Conservation (phyloP, 2,329 filamentous ascomycete species). For the Pseudomassariella vexata region DNA sequence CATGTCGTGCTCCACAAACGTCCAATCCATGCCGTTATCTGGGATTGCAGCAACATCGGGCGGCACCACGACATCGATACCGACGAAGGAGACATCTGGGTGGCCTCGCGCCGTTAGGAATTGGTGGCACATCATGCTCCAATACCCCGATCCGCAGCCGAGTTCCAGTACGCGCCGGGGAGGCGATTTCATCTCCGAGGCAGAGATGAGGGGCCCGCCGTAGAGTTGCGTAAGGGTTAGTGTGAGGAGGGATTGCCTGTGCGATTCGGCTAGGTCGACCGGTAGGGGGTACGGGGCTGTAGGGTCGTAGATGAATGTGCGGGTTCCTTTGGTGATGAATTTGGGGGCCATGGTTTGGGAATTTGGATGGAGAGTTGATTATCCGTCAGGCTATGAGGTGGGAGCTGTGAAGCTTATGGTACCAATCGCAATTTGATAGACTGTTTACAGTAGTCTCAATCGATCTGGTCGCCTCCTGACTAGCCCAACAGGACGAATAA, state of each 20-base stretch:
- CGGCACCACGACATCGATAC: constrained; percentile 22
- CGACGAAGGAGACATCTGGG: constrained; percentile 17
- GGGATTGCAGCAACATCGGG: no score
- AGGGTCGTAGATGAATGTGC: constrained; percentile 1
- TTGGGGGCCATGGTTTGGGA: no score
- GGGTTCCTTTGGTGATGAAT: no score
- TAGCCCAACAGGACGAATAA: no score
- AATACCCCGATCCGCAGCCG: constrained; percentile 57
- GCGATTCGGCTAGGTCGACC: constrained; percentile 57
- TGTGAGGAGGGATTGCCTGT: constrained; percentile 56
- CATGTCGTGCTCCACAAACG: constrained; percentile 58
- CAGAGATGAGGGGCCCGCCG: constrained; percentile 36
- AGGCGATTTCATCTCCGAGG: constrained; percentile 25
- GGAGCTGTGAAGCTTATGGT: no score
- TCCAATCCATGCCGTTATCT: constrained; percentile 31
- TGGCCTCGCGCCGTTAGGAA: constrained; percentile 14
- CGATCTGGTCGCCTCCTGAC: no score
- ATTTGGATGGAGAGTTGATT: no score
- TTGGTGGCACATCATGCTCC: constrained; percentile 39
- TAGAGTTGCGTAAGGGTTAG: constrained; percentile 51
- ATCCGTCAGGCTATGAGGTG: no score
- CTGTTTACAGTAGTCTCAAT: no score
- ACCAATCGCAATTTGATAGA: no score
- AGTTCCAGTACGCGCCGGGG: constrained; percentile 55
- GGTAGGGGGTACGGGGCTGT: constrained; percentile 54